Percentiles rank a stretch among this genome's conserved stretches.
Evolutionary conservation across 805 yeast species (phyloP).

Genomic region (Yarrowia deformans): DNA sequence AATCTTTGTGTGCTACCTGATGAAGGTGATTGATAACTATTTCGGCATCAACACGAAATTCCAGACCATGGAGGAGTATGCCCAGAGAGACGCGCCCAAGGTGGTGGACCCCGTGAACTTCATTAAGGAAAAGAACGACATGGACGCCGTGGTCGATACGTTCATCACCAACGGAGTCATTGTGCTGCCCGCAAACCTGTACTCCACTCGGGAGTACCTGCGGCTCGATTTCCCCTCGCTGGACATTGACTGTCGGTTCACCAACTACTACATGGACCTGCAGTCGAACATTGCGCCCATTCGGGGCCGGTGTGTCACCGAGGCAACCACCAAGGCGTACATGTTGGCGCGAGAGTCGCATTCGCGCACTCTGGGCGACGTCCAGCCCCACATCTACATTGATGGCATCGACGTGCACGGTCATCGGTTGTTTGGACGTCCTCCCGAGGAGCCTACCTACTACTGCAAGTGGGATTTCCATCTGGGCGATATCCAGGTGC

Average conservation of each 20-base stretch:
- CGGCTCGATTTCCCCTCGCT: slow-evolving; percentile 69
- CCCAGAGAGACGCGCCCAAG: slow-evolving; percentile 49
- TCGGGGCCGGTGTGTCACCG: slow-evolving; percentile 49
- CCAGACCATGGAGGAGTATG: slow-evolving; percentile 83
- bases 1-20: slow-evolving; percentile 73
- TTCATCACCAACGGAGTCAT: slow-evolving; percentile 73
- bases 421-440: slow-evolving; percentile 91
- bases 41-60: slow-evolving; percentile 88
- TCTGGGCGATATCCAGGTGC: slow-evolving; percentile 63
- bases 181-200: slow-evolving; percentile 74
- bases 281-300: slow-evolving; percentile 76
- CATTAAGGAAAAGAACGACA: slow-evolving; percentile 61
- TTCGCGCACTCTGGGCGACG: not conserved
- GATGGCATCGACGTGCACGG: slow-evolving; percentile 77
- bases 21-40: slow-evolving; percentile 83
- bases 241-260: slow-evolving; percentile 82
- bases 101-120: slow-evolving; percentile 37
- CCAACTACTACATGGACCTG: slow-evolving; percentile 92
- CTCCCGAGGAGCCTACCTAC: slow-evolving; percentile 87
- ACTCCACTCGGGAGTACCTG: slow-evolving; percentile 66
- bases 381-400: slow-evolving; percentile 57
- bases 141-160: slow-evolving; percentile 77
- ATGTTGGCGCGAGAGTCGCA: slow-evolving; percentile 39
- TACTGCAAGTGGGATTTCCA: slow-evolving; percentile 89
- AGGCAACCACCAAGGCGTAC: slow-evolving; percentile 41